Evolutionary conservation across 129 eudicot species (phyloP), one percentile per base, ranked within the genome.

Genomic region (Flaveria brownii): DNA sequence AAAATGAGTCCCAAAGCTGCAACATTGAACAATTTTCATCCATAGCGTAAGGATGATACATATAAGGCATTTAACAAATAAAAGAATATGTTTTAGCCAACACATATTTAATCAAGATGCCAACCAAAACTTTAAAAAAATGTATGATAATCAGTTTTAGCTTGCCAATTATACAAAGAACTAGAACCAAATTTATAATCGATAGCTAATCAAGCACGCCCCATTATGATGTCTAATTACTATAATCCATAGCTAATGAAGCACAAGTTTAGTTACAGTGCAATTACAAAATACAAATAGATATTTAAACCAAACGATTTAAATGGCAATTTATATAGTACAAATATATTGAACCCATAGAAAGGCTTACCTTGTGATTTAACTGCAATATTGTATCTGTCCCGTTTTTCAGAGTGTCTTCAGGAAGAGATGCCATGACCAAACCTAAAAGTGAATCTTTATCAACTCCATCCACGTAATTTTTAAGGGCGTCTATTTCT

Each of bases 371-470:
- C 98, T 93, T 93, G 46, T 84, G 88, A 81, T 87, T 93, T 75
- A 93, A 84, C 72, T 93, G 91, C 82, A 92, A 75, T 52, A 84
- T 72, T 65, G 88, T 88, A 75, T 89, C 90, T 0, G 96, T 85
- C 59, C 97, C 98, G 81, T 79, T 73, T 70, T 65, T 80, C 60
- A 83, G 81, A n/a, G 92, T 89, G 52, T 93, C 98, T 83, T 93
- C 93, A 28, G 98, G 98, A 87, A 93, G 88, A 20, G 97, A 90
- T 25, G 91, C 88, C 54, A 93, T 26, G 55, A 89, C 98, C 78
- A 93, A 79, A 80, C 87, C 84, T 75, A 93, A 49, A 41, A 93
- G 82, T 17, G 97, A 85, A 67, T 87, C 96, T 66, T 84, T 88
- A 81, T 88, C 98, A 79, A 85, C 77, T 76, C 87, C 91, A 83